These are phyloP conservation scores for Excoecaria agallocha DNA, from an alignment of 345 rosid species.

Conservation along the genomic window DNA sequence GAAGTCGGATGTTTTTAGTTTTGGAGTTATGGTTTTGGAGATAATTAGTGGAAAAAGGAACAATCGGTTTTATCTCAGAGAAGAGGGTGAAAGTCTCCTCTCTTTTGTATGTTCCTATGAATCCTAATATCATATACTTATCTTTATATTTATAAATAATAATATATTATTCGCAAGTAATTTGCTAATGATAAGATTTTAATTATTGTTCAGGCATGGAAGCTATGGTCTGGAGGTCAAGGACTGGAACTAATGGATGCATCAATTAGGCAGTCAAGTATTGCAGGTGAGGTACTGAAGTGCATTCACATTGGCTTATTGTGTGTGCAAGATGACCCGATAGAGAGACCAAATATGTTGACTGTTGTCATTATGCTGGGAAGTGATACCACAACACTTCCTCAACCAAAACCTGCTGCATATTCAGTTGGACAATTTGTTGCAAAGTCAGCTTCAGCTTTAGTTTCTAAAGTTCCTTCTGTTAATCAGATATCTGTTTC, in stretches of 20 bases:
- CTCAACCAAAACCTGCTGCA: not conserved
- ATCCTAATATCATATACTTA: too few species aligned
- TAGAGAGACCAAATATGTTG: not conserved
- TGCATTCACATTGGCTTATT: constrained; percentile 5
- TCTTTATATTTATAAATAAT: not conserved
- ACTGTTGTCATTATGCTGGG: not conserved
- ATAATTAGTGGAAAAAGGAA: constrained; percentile 39
- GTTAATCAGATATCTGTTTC: constrained; percentile 1
- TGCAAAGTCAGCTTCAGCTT: constrained; percentile 2
- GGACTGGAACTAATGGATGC: constrained; percentile 11
- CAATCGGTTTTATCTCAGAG: constrained; percentile 26
- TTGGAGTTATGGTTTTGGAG: constrained; percentile 42
- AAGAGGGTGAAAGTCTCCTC: constrained; percentile 19
- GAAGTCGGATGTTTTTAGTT: constrained; percentile 46
- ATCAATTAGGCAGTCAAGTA: not conserved
- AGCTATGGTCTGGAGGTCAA: constrained; percentile 11
- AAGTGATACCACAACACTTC: constrained; percentile 6
- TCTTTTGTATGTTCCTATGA: constrained; percentile 6
- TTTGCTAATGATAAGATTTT: not conserved
- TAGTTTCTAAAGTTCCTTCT: not conserved
- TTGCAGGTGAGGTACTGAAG: constrained; percentile 1
- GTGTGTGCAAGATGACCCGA: constrained; percentile 3
- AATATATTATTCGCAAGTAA: not conserved
- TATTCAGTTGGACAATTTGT: constrained; percentile 6
- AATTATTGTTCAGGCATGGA: constrained; percentile 14